Base-by-base conservation (phyloP, 768 basidiomycete genomes). In the Suillus cothurnatus region DNA sequence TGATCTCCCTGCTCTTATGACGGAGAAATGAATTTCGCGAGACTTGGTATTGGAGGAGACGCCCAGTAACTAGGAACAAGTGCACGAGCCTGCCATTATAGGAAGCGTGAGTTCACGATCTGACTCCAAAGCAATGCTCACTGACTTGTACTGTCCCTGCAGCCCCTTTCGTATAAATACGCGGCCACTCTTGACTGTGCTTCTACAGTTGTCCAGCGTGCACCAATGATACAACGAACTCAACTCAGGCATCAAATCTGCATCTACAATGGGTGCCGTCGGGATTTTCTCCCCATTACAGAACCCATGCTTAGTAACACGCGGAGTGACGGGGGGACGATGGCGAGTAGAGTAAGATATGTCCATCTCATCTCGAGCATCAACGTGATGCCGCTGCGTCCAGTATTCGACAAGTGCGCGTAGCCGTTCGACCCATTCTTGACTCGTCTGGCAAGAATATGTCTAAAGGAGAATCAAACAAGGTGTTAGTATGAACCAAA, bases 361-460 rank as follows among this genome's bases (percentile, higher is more conserved):
- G 64, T 93, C 88, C 88, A 95, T 95, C 75, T 94, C 93, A 64
- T 89, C 84, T 66, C 81, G 82, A 17, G 94, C 89, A 71, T 96
- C 94, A 50, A 84, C 81, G 31, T 86, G 85, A 70, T 95, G 91
- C 26, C 89, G 84, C 55, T 86, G 81, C 62, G 84, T 88, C 95
- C 95, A 98, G 72, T 95, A 98, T 4, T 79, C 74, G 47, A 89
- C 77, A 39, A 96, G 81, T 32, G 85, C 85, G 21, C 86, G 85
- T 5, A 98, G 84, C 47, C 88, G 84, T 59, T 86, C 83, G 58
- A 97, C 87, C 97, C 96, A 98, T 72, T 98, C 95, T 59, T 88
- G 73, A 0, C 92, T 92, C 53, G 89, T 81, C 38, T 73, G 79
- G 62, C 85, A 80, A 28, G 88, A 88, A 79, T 90, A 80, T 43